phyloP scores from a whole-genome alignment of 129 eudicot genomes.

The Lonicera japonica region DNA sequence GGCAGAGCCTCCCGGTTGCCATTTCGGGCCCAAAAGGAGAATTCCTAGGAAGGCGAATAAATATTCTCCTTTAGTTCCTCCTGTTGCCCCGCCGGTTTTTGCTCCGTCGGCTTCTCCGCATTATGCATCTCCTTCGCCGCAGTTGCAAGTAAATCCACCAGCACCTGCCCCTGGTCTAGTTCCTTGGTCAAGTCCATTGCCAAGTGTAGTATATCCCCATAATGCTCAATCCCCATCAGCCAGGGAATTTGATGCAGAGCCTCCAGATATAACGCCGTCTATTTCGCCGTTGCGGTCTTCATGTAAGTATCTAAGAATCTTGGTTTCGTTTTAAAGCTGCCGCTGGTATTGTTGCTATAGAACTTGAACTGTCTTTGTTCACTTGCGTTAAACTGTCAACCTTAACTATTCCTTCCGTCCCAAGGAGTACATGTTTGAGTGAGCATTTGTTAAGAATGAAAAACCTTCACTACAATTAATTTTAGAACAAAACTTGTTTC shows the following conservation, averaged over 20 bases:
- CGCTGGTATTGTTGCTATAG: background rate
- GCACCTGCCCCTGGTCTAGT: conserved; percentile 27
- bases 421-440: no score
- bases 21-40: conserved; percentile 25
- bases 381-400: background rate
- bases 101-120: conserved; percentile 25
- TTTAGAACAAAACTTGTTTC: no score
- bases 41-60: conserved; percentile 29
- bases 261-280: conserved; percentile 48
- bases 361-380: background rate
- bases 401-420: background rate
- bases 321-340: background rate
- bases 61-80: conserved; percentile 38
- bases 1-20: conserved; percentile 54
- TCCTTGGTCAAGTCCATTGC: conserved; percentile 68
- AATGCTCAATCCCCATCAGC: conserved; percentile 47
- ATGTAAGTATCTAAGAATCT: conserved; percentile 41
- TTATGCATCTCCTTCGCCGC: conserved; percentile 19
- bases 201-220: conserved; percentile 58
- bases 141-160: conserved; percentile 23
- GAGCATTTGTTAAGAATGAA: no score
- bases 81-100: conserved; percentile 37
- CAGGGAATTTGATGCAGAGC: conserved; percentile 43
- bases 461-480: no score
- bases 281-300: conserved; percentile 53